These are phyloP conservation scores for Arabidopsis hybrid DNA, from an alignment of 441 rosid species.

Conservation along the genomic window DNA sequence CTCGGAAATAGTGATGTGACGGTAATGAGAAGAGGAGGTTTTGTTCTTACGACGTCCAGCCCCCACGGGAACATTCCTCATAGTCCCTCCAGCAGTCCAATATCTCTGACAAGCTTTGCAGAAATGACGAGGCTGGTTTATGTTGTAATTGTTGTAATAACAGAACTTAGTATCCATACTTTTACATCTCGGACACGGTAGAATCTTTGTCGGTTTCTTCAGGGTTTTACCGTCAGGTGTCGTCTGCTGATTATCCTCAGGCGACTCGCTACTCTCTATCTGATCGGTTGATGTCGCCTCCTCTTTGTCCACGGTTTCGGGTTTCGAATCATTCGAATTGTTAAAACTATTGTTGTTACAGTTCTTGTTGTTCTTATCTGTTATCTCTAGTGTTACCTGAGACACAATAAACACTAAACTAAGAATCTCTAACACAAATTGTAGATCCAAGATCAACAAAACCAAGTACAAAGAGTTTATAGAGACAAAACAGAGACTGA, in stretches of 20 bases:
- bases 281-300: slow-evolving; percentile 50
- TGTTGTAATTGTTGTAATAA: slow-evolving; percentile 90
- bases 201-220: slow-evolving; percentile 87
- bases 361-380: slow-evolving; percentile 24
- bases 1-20: slow-evolving; percentile 77
- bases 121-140: slow-evolving; percentile 91
- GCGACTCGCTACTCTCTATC: slow-evolving; percentile 51
- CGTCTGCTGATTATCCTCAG: slow-evolving; percentile 36
- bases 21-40: slow-evolving; percentile 67
- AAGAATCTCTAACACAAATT: too few species aligned
- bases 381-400: slow-evolving; percentile 49
- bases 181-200: slow-evolving; percentile 90
- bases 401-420: slow-evolving; percentile 28
- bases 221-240: slow-evolving; percentile 48
- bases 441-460: background rate
- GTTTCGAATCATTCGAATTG: slow-evolving; percentile 42
- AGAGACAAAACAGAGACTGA: too few species aligned
- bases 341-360: slow-evolving; percentile 18
- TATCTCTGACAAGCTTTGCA: slow-evolving; percentile 95
- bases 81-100: slow-evolving; percentile 94
- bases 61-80: slow-evolving; percentile 91
- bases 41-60: slow-evolving; percentile 95
- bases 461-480: background rate
- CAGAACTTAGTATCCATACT: slow-evolving; percentile 97
- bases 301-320: slow-evolving; percentile 55